Evolutionary conservation across 2,329 filamentous ascomycete genomes (phyloP), one percentile per base, ranked within the genome.

Genomic region (Ascochyta koolunga): DNA sequence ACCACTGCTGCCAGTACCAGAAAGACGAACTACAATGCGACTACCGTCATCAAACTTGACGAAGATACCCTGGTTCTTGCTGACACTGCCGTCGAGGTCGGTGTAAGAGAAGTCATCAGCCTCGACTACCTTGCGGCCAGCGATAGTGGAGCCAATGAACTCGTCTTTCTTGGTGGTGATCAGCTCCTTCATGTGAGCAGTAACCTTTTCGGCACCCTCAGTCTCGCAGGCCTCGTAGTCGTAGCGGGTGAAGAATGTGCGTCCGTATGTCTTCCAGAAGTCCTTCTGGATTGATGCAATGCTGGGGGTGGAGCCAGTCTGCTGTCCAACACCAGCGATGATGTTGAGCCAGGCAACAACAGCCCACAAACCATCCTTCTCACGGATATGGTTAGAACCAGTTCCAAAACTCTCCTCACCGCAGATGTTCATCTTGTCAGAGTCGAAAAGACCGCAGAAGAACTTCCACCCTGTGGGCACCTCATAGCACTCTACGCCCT

Each of bases 361-460:
- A 56, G 95, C 95, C 95, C 95, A 99, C 36, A 99, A 85, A 59
- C 95, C 95, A 72, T 99, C 95, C 85, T 99, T 99, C 82, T 99
- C 95, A 67, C 95, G 91, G 72, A 99, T 96, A 79, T 99, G 95
- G 82, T 99, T 97, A 78, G 90, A 96, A 33, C 95, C 95, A 10
- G 95, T 99, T 64, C 95, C 95, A 76, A 99, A 99, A 62, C 90
- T 95, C 83, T 99, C 95, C 79, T 99, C 95, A 54, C 95, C 95
- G 73, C 95, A 99, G 75, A 99, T 99, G 71, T 95, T 98, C 95
- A 99, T 99, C 86, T 99, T 99, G 78, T 99, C 93, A 62, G 98
- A 85, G 51, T 96, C 95, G 62, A 92, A 96, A 36, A 96, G 95
- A 58, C 95, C 95, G 74, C 98, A 99, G 40, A 95, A 99, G 80